A percentile compares a stretch with the other conserved stretches of the same genome.
Conservation (phyloP, 768 basidiomycete species). For the Rhodotorula kratochvilovae region DNA sequence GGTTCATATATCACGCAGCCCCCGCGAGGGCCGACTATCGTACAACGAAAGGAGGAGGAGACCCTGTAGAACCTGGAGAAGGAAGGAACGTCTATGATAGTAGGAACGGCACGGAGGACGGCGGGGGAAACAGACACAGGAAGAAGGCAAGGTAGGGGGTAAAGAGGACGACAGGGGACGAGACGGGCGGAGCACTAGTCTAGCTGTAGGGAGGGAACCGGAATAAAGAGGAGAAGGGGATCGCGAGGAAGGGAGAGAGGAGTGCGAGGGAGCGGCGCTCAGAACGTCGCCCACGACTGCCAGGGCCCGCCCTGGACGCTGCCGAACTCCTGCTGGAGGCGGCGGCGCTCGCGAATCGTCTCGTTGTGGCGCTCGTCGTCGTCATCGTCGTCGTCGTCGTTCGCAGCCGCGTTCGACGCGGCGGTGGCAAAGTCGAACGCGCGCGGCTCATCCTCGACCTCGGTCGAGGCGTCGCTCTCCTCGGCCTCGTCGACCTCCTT, state of each 20-base stretch:
- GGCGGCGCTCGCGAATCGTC: constrained; percentile 15
- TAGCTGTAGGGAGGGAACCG: too few species aligned
- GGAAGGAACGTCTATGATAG: too few species aligned
- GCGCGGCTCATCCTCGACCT: constrained; percentile 2
- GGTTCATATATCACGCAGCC: too few species aligned
- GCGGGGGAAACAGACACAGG: too few species aligned
- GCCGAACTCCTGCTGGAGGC: constrained; percentile 25
- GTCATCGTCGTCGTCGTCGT: not conserved
- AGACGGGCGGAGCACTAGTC: too few species aligned
- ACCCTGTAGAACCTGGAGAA: too few species aligned
- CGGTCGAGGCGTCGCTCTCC: not conserved
- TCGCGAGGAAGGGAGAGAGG: not conserved
- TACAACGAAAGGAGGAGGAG: too few species aligned
- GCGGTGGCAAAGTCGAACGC: not conserved
- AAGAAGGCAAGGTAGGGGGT: too few species aligned
- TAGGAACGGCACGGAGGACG: too few species aligned
- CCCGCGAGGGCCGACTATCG: too few species aligned
- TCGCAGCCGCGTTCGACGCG: not conserved
- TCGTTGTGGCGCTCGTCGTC: constrained; percentile 18
- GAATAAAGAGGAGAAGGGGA: not conserved
- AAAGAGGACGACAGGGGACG: too few species aligned
- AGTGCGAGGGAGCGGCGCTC: not conserved
- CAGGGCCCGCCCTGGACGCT: constrained; percentile 28
- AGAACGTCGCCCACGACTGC: constrained; percentile 34
- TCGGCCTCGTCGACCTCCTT: not conserved